Percentiles rank a stretch among this genome's conserved stretches.
Conservation (phyloP, 2,329 filamentous ascomycete species). For the Colletotrichum acutatum region DNA sequence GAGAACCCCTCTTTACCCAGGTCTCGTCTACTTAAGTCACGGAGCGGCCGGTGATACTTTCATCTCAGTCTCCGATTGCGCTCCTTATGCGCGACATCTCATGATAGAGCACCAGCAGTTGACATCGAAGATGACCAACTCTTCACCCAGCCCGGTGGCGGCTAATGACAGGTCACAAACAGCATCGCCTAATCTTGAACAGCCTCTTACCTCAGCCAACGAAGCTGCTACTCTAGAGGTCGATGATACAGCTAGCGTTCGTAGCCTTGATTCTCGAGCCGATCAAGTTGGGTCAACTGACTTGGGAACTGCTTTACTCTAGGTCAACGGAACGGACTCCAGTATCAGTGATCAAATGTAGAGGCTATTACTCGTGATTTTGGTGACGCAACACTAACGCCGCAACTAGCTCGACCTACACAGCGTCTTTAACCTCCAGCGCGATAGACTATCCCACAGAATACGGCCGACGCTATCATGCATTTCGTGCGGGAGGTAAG, state of each 20-base stretch:
- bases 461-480: not conserved
- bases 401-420: not conserved
- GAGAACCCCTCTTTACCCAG: not conserved
- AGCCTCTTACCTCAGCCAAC: not conserved
- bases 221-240: not conserved
- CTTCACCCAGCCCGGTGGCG: not conserved
- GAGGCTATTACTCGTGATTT: not conserved
- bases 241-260: not conserved
- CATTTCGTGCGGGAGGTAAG: not conserved
- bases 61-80: not conserved
- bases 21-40: not conserved
- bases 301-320: not conserved
- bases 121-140: not conserved
- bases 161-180: not conserved
- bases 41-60: not conserved
- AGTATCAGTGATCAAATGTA: constrained; percentile 1
- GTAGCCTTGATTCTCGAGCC: too few species aligned
- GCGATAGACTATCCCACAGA: not conserved
- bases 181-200: not conserved
- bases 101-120: not conserved
- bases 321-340: not conserved
- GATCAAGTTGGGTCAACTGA: not conserved
- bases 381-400: not conserved
- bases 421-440: not conserved
- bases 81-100: not conserved